These are phyloP conservation scores for Abrus precatorius DNA, from an alignment of 306 rosid genomes.

Conservation along the genomic window DNA sequence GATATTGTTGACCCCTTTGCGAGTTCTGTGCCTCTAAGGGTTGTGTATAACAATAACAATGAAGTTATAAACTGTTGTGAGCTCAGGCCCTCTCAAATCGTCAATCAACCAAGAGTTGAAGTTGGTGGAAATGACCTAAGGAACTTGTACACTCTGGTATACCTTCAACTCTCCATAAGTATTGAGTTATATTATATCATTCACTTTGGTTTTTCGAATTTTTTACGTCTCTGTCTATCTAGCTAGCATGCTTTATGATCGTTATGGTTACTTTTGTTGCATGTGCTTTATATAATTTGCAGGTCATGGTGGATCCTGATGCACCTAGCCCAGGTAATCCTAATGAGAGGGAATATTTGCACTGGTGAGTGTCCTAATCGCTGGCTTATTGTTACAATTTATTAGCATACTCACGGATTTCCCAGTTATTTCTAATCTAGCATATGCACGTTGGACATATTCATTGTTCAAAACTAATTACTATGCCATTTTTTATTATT, in stretches of 20 bases:
- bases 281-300: background rate
- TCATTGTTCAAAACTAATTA: too few species aligned
- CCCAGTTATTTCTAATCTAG: too few species aligned
- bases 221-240: background rate
- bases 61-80: conserved; percentile 34
- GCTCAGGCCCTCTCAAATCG: conserved; percentile 37
- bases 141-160: conserved; percentile 38
- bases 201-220: background rate
- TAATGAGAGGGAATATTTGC: conserved; percentile 41
- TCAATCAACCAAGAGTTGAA: conserved; percentile 44
- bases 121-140: conserved; percentile 39
- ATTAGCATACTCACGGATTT: too few species aligned
- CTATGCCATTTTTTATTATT: too few species aligned
- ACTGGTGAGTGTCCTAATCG: conserved; percentile 31
- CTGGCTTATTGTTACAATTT: too few species aligned
- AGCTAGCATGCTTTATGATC: background rate
- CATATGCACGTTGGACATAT: too few species aligned
- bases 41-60: conserved; percentile 2
- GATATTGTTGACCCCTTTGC: conserved; percentile 46
- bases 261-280: background rate
- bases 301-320: conserved; percentile 55
- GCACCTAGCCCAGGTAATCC: conserved; percentile 54
- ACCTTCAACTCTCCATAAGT: background rate
- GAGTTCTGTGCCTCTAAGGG: conserved; percentile 13
- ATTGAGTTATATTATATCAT: background rate